These are phyloP conservation scores for Nitzschia putrida DNA, from an alignment of 108 stramenopile genomes.

Conservation along the genomic window DNA sequence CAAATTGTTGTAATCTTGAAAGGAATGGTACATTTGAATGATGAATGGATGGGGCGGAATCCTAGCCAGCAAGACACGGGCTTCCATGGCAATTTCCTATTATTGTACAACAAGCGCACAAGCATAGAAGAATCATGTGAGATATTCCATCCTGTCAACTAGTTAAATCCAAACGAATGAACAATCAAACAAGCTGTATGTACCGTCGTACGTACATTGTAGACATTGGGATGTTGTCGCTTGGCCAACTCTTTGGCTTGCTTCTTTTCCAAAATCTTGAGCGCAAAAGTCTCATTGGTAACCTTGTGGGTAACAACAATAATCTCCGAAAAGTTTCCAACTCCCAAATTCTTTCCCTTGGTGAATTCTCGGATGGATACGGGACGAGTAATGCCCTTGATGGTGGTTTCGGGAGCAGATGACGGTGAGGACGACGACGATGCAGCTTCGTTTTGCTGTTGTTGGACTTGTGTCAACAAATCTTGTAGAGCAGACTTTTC, in stretches of 20 bases:
- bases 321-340: constrained; percentile 91
- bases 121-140: background rate
- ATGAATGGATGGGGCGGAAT: constrained; percentile 62
- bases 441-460: constrained; percentile 12
- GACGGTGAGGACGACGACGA: too few species aligned
- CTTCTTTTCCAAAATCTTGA: constrained; percentile 95
- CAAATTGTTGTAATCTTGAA: constrained; percentile 82
- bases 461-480: constrained; percentile 29
- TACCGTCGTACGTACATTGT: background rate
- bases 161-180: background rate
- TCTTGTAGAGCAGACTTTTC: constrained; percentile 61
- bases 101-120: too few species aligned
- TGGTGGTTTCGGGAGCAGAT: constrained; percentile 49
- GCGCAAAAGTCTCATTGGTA: constrained; percentile 88
- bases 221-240: constrained; percentile 85
- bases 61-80: constrained; percentile 77
- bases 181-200: background rate
- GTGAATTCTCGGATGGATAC: constrained; percentile 78
- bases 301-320: constrained; percentile 72
- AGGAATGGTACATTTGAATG: constrained; percentile 82
- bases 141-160: background rate
- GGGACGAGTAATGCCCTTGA: constrained; percentile 53
- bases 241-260: constrained; percentile 82
- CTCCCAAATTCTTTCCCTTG: constrained; percentile 61
- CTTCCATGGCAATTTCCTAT: constrained; percentile 94